Evolutionary conservation across 352 stramenopile species (phyloP).

Genomic region (Phytophthora colocasiae): DNA sequence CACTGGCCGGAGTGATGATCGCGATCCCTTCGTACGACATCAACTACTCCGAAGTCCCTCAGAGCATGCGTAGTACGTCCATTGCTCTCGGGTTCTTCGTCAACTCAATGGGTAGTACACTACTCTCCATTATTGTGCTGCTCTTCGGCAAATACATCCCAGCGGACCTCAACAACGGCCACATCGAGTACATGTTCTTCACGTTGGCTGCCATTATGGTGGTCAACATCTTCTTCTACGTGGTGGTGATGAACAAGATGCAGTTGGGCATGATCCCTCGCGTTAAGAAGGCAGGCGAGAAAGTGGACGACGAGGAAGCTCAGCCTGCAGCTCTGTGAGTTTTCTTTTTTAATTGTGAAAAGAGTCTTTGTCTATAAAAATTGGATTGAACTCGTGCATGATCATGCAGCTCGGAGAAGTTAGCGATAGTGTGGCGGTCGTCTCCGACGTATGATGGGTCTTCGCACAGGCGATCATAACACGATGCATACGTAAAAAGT

Average conservation of each 20-base stretch:
- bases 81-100: conserved; percentile 52
- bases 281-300: conserved; percentile 8
- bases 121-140: conserved; percentile 67
- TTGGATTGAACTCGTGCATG: not conserved
- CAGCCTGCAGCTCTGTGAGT: conserved; percentile 10
- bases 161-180: conserved; percentile 29
- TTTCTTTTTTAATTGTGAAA: not conserved
- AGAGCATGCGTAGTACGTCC: conserved; percentile 42
- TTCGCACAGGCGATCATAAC: not conserved
- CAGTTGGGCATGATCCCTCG: conserved; percentile 37
- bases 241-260: conserved; percentile 44
- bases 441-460: conserved; percentile 6
- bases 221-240: conserved; percentile 42
- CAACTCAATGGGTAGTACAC: conserved; percentile 59
- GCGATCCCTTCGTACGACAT: conserved; percentile 50
- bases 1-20: conserved; percentile 50
- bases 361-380: conserved; percentile 1
- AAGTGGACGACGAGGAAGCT: conserved; percentile 11
- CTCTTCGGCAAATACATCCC: conserved; percentile 67
- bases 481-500: too few species aligned
- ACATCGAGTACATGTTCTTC: conserved; percentile 56
- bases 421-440: not conserved
- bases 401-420: conserved; percentile 8
- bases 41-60: conserved; percentile 51
- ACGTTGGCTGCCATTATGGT: conserved; percentile 42